Base-by-base conservation (phyloP, 129 eudicot species). In the Helianthus tuberosus region DNA sequence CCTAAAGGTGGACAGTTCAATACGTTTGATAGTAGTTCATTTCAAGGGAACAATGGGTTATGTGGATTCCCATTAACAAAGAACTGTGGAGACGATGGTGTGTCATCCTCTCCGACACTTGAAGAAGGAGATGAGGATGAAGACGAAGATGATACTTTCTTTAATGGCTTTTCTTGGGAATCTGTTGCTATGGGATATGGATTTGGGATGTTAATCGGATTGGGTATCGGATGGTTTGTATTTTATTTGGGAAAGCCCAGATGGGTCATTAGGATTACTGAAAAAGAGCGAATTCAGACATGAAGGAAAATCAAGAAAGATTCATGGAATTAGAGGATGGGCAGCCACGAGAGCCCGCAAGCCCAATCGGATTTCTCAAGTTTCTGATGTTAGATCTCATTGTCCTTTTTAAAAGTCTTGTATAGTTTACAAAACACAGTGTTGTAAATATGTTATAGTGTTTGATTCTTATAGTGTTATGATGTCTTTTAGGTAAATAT, bases 1-100 rank as follows among this genome's bases (percentile, higher is more conserved):
- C 87, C 87, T 5, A 46, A 62, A 65, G 84, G 87, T 5, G 59
- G 75, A 8, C 87, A 83, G 35, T 76, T 84, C 23, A 47, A 66
- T 49, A 84, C 82, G 0, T 84, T 84, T 27, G 66, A 2, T 16
- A 66, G 36, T 20, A 32, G 27, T 71, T 79, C 84, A 0, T 79
- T 20, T 49, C 38, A 27, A 69, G 84, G 76, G 54, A 84, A 84
- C 58, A 13, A 7, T 5, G 84, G 50, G 5, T 72, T 79, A 73
- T 79, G 87, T n/a, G 87, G 84, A 15, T 64, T 72, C 11, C 81
- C 82, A 0, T 67, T 84, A 69, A 76, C 82, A 29, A 80, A 75
- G 9, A 53, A 11, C 48, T 80, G 83, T n/a, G 68, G 73, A 44
- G 66, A 61, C 41, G 73, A 60, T 11, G 35, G 44, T 2, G 63